Percentiles rank a stretch among this genome's conserved stretches.
phyloP scores from a whole-genome alignment of 176 grass and related monocot genomes.

The Zea mays region DNA sequence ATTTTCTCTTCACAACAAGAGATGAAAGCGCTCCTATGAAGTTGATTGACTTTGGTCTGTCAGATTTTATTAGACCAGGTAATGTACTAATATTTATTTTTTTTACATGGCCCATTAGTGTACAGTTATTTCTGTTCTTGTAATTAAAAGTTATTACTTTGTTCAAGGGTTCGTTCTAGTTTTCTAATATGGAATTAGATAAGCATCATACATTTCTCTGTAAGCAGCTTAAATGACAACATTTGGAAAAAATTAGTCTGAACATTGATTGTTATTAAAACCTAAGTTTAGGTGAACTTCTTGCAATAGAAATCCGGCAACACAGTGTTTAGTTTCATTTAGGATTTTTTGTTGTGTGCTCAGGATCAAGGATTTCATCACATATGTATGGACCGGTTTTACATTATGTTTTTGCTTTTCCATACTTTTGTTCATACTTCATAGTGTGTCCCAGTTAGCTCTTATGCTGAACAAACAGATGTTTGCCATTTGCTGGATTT shows the following conservation, averaged over 20 bases:
- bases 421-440: background rate
- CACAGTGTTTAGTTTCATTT: background rate
- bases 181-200: background rate
- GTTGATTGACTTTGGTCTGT: constrained; percentile 97
- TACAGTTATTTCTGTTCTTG: constrained; percentile 14
- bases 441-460: background rate
- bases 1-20: constrained; percentile 94
- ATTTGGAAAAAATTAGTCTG: background rate
- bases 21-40: constrained; percentile 97
- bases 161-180: constrained; percentile 11
- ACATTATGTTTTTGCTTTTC: background rate
- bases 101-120: constrained; percentile 8
- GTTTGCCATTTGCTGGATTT: background rate
- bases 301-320: background rate
- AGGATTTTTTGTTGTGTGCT: background rate
- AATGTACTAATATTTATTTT: constrained; percentile 29
- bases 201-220: background rate
- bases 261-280: background rate
- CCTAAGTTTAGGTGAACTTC: background rate
- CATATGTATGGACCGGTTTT: background rate
- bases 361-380: constrained; percentile 3
- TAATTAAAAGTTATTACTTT: constrained; percentile 1
- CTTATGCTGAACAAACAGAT: background rate
- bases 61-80: constrained; percentile 99
- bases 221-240: background rate